phyloP scores from a whole-genome alignment of 192 early-diverging fungal genomes.

The Rhizophlyctis rosea region DNA sequence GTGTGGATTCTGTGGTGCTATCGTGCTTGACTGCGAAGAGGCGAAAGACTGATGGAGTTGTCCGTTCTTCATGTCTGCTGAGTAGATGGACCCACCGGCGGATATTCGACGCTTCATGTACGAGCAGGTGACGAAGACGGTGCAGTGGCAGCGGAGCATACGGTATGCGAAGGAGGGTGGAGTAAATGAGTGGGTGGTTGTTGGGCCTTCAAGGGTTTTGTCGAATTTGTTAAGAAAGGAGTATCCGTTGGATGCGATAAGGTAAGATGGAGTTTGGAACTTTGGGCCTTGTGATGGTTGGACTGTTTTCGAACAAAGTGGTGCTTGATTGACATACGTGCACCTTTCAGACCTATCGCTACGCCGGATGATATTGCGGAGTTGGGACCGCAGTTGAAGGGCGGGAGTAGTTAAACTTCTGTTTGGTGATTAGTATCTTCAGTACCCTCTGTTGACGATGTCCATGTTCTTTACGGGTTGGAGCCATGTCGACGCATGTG shows the following conservation, averaged over 20 bases:
- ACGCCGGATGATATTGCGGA: constrained; percentile 18
- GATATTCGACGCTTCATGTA: constrained; percentile 70
- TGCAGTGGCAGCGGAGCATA: constrained; percentile 87
- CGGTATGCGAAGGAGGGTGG: constrained; percentile 74
- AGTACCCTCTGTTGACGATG: too few relatives aligned
- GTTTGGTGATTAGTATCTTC: too few relatives aligned
- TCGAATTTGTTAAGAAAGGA: constrained; percentile 88
- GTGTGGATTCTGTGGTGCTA: neutral
- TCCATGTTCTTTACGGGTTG: too few relatives aligned
- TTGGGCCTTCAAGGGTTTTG: constrained; percentile 84
- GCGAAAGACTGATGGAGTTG: too few relatives aligned
- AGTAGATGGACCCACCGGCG: too few relatives aligned
- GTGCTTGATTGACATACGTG: neutral
- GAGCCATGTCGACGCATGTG: too few relatives aligned
- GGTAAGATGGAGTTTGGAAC: neutral
- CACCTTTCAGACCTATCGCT: constrained; percentile 7
- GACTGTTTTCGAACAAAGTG: neutral
- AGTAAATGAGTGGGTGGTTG: constrained; percentile 78
- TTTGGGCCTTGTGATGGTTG: neutral
- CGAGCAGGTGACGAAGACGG: constrained; percentile 77
- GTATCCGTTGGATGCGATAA: constrained; percentile 48
- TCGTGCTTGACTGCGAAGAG: neutral
- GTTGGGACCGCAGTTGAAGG: constrained; percentile 11
- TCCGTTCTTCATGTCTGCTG: too few relatives aligned
- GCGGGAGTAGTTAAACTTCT: too few relatives aligned